Base-by-base conservation (phyloP, 2,329 filamentous ascomycete genomes). In the Myriosclerotinia scirpicola region DNA sequence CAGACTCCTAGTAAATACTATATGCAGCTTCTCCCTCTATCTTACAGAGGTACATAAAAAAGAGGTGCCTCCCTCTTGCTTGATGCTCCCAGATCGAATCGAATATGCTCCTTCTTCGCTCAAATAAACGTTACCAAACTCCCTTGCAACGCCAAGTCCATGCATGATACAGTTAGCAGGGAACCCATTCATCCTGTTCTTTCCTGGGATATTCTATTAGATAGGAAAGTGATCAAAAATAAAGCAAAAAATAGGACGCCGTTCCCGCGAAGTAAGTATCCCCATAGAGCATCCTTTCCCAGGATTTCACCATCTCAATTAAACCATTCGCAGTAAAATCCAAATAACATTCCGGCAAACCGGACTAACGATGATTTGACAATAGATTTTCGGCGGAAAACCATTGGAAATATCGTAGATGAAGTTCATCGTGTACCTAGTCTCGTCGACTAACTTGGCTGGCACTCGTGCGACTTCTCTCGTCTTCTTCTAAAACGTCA, bases 401-500 rank as follows among this genome's bases (percentile, higher is more conserved):
- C n/a, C 58, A 50, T n/a, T 50, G n/a, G 34, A 38, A 22, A 60
- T 17, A 9, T 40, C 58, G 22, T 7, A 38, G 46, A 36, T 22
- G 20, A 44, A 22, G 34, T 26, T 34, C n/a, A 60, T 69, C 56
- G 69, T 15, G 69, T 68, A 12, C 38, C 46, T 60, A 60, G 38
- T 60, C 58, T 7, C 72, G 67, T 50, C 74, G 69, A 59, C 74
- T 75, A 26, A 75, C 64, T 56, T 75, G 73, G 55, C 73, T 75
- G 1, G 74, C 87, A 71, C 90, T 91, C 17, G 90, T 91, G 30
- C 90, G 85, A 75, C 90, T 91, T 61, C 87, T 83, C 78, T 96
- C 92, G 71, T 95, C 91, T 70, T 96, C 90, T 75, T 92, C 92
- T 75, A 95, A 84, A 38, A 97, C 93, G 78, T 96, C 93, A 77